A percentile compares a stretch with the other conserved stretches of the same genome.
Evolutionary conservation across 202 grass and related monocot genomes (phyloP).

Genomic region (Schoenoplectus triqueter): DNA sequence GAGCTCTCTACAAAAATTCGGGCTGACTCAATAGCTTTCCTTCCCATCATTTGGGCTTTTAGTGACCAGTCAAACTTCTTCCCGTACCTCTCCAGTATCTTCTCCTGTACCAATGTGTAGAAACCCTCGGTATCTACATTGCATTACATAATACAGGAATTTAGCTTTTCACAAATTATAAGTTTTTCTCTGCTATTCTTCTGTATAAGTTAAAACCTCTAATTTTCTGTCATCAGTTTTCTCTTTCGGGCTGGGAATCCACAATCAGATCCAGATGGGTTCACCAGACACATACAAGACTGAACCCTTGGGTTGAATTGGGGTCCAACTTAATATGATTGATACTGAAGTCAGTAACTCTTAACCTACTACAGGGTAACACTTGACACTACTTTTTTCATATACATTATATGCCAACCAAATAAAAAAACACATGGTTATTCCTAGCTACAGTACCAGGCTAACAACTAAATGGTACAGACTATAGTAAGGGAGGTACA

Average conservation of each 20-base stretch:
- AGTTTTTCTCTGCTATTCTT: not conserved
- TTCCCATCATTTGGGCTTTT: constrained; percentile 96
- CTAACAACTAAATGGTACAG: not conserved
- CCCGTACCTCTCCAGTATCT: constrained; percentile 73
- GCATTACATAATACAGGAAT: constrained; percentile 40
- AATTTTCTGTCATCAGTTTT: not conserved
- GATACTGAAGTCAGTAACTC: not conserved
- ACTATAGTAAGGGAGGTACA: not conserved
- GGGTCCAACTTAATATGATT: not conserved
- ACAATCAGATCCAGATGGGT: not conserved
- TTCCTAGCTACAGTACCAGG: too few species aligned
- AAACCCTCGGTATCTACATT: constrained; percentile 61
- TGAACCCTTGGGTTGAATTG: not conserved
- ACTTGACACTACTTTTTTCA: not conserved
- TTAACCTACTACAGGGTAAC: not conserved
- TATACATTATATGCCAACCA: not conserved
- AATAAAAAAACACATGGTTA: not conserved
- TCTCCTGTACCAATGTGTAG: constrained; percentile 91
- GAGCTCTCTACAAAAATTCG: constrained; percentile 77
- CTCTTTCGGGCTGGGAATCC: not conserved
- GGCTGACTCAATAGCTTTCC: constrained; percentile 72
- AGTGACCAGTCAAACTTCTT: constrained; percentile 89
- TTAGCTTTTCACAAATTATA: not conserved
- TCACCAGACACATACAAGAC: not conserved
- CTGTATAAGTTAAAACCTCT: not conserved